phyloP scores from a whole-genome alignment of 225 moss, liverwort and hornwort species.

The Sphagnum tenellum region DNA sequence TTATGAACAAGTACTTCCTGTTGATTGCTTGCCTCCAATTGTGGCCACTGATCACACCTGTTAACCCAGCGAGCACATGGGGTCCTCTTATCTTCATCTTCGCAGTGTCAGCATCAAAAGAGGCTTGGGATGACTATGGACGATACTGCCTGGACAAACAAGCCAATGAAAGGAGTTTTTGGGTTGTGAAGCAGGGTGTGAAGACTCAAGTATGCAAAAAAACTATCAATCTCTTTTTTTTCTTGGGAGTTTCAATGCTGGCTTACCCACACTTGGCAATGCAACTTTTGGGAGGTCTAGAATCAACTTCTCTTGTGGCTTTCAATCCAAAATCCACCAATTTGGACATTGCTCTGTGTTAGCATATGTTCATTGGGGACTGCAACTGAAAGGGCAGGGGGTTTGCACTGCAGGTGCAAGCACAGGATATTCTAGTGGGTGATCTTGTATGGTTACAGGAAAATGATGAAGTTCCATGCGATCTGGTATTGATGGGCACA shows the following conservation, averaged over 20 bases:
- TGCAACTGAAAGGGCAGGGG: neutral
- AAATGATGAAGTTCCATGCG: conserved; percentile 91
- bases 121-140: conserved; percentile 95
- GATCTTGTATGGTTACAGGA: conserved; percentile 81
- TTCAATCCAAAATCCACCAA: too few relatives aligned
- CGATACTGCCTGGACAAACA: conserved; percentile 79
- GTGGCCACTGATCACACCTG: conserved; percentile 97
- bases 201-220: conserved; percentile 51
- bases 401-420: conserved; percentile 53
- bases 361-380: too few relatives aligned
- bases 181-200: conserved; percentile 50
- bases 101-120: conserved; percentile 92
- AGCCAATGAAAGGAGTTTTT: conserved; percentile 76
- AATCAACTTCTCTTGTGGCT: too few relatives aligned
- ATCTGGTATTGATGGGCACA: conserved; percentile 81
- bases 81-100: conserved; percentile 87
- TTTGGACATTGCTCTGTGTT: too few relatives aligned
- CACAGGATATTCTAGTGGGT: conserved; percentile 81
- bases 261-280: too few relatives aligned
- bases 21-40: conserved; percentile 86
- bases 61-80: conserved; percentile 98
- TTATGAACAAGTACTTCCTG: conserved; percentile 98
- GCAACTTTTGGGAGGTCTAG: too few relatives aligned
- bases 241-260: too few relatives aligned
- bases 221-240: too few relatives aligned